Evolutionary conservation across 345 rosid species (phyloP), one percentile per base, ranked within the genome.

Genomic region (Turnera subulata): DNA sequence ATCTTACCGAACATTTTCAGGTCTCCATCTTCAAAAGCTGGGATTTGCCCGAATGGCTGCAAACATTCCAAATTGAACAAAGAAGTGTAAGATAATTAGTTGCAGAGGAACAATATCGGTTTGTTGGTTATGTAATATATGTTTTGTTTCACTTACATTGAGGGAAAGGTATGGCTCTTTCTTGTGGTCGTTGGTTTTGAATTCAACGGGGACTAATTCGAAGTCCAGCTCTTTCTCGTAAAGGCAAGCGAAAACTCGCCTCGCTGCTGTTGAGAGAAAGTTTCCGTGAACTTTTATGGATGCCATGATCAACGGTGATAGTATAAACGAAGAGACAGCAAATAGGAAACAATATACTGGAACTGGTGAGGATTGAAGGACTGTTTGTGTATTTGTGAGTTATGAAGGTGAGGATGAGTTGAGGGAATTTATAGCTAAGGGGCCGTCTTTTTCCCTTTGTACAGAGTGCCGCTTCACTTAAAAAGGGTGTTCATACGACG

Each of bases 31-130:
- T 84, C 86, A 23, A 82, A 62, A 39, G 77, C 81, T 46, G 95
- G 97, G 67, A 90, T 67, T 70, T 82, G 84, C 58, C 95, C 97
- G 47, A 86, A 90, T n/a, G 95, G 97, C 97, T 86, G 76, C 80
- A 69, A 61, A 63, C 56, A 61, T 8, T 24, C 43, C 23, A 63
- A 46, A 50, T 40, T 12, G 11, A 12, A 40, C 22, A 56, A 15
- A 40, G 45, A 40, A 12, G 14, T 40, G 45, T 12, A 40, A 40
- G 13, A 40, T 5, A 35, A 35, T 11, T 35, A 35, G 6, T 40
- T 40, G 2, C 6, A 40, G 45, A 40, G 45, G 11, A 40, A 40
- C 4, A n/a, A 12, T 10, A 40, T 40, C 2, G 2, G 11, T 10
- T 40, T 40, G n/a, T n/a, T n/a, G n/a, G n/a, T n/a, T n/a, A n/a